phyloP scores from a whole-genome alignment of 176 grass and related monocot species.

The Tuctoria greenei region DNA sequence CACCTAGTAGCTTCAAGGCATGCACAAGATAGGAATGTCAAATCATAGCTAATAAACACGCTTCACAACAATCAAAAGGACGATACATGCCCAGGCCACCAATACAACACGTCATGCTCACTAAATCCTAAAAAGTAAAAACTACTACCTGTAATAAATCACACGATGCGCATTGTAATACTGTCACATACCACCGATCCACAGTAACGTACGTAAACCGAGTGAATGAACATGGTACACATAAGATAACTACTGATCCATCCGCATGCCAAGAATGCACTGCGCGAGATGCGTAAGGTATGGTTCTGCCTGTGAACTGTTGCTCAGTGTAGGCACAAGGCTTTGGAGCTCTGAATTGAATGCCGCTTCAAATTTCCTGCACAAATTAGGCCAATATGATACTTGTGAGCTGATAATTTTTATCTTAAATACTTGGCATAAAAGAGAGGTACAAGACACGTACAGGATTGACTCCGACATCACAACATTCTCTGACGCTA shows the following conservation, averaged over 20 bases:
- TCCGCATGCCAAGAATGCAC: slow-evolving; percentile 74
- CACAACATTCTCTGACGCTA: slow-evolving; percentile 57
- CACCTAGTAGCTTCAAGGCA: background rate
- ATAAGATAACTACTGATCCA: slow-evolving; percentile 50
- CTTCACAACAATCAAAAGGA: background rate
- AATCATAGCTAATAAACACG: slow-evolving; percentile 4
- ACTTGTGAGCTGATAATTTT: background rate
- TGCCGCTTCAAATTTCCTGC: slow-evolving; percentile 88
- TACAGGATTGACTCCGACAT: slow-evolving; percentile 86
- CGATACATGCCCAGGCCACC: slow-evolving; percentile 3
- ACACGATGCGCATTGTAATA: background rate
- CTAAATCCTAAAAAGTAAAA: background rate
- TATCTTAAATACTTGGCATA: background rate
- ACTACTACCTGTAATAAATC: background rate
- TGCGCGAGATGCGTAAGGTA: slow-evolving; percentile 91
- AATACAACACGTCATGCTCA: background rate
- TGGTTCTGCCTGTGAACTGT: slow-evolving; percentile 81
- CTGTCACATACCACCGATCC: background rate
- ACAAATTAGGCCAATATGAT: slow-evolving; percentile 21
- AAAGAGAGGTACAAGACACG: background rate
- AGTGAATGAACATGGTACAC: background rate
- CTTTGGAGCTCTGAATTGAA: slow-evolving; percentile 92
- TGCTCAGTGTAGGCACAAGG: slow-evolving; percentile 62
- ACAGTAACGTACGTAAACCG: background rate
- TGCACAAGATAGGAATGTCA: background rate